Base-by-base conservation (phyloP, 2,329 filamentous ascomycete genomes). In the Epichloe uncinata region DNA sequence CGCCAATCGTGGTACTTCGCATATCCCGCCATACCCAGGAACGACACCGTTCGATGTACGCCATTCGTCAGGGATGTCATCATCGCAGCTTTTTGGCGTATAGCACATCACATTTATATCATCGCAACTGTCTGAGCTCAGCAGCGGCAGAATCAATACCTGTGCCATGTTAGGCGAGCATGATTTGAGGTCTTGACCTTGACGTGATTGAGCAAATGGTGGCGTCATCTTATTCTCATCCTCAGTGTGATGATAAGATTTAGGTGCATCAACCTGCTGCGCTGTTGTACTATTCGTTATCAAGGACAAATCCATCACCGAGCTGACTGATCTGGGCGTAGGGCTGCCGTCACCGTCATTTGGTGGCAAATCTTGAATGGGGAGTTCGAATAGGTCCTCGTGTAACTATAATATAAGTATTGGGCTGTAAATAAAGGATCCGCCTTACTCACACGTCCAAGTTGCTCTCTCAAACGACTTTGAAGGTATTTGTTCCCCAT, bases 331-430 rank as follows among this genome's bases (percentile, higher is more conserved):
- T 40, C 4, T 43, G 3, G 35, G 7, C 7, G n/a, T 41, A 4
- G 16, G 12, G 5, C 36, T 35, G 6, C 4, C 5, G 16, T 36
- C 16, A 12, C 11, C 2, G 9, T 41, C n/a, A 16, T 38, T 4
- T 16, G n/a, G 20, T 37, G 40, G 12, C 13, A 38, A 6, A 3
- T 35, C 30, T 2, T n/a, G 11, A 4, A 48, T 5, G 9, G 33
- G 26, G 13, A 49, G 22, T 40, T 49, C 45, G 18, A 46, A 43
- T 1, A 51, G 16, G 18, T 51, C 49, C 38, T 53, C 49, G 6
- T 43, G 35, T 11, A 50, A 44, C 42, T 51, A 20, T 38, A 20
- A 13, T 20, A 33, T 51, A 18, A 51, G 49, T 13, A 38, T n/a
- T 26, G 8, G 7, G 16, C 18, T n/a, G 20, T 38, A 13, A 9